A percentile compares a stretch with the other conserved stretches of the same genome.
phyloP scores from a whole-genome alignment of 768 basidiomycete species.

The Lactifluus echinatus region DNA sequence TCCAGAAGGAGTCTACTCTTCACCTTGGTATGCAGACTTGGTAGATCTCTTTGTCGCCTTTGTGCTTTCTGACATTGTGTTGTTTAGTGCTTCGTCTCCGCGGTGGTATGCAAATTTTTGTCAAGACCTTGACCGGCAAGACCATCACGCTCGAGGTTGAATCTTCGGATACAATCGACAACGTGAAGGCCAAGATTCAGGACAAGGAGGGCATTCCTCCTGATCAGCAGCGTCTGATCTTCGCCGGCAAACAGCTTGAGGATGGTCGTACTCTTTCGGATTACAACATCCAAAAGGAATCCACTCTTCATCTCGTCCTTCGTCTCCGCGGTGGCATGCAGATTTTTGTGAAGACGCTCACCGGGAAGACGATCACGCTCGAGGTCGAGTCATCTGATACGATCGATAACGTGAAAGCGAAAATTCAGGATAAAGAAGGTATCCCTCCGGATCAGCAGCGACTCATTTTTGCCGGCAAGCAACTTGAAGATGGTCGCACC shows the following conservation, averaged over 20 bases:
- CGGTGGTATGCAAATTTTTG: slow-evolving; percentile 39
- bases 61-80: neutral
- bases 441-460: slow-evolving; percentile 20
- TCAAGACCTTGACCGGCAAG: slow-evolving; percentile 44
- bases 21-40: slow-evolving; percentile 23
- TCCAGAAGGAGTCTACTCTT: slow-evolving; percentile 28
- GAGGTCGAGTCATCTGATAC: slow-evolving; percentile 20
- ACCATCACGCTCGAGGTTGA: slow-evolving; percentile 50
- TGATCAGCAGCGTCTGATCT: slow-evolving; percentile 28
- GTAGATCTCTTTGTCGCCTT: neutral
- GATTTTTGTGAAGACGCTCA: slow-evolving; percentile 19
- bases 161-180: slow-evolving; percentile 28
- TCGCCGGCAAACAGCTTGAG: slow-evolving; percentile 28
- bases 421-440: slow-evolving; percentile 20
- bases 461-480: slow-evolving; percentile 17
- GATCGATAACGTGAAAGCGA: slow-evolving; percentile 19
- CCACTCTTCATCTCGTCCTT: slow-evolving; percentile 24
- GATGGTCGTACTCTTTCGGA: slow-evolving; percentile 28
- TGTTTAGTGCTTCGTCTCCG: slow-evolving; percentile 34
- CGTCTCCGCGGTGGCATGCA: slow-evolving; percentile 20
- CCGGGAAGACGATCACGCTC: slow-evolving; percentile 18
- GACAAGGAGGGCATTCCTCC: slow-evolving; percentile 29
- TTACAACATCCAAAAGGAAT: slow-evolving; percentile 29
- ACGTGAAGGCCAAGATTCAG: slow-evolving; percentile 28
- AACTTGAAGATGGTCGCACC: slow-evolving; percentile 17